Evolutionary conservation across 164 flowering plant genomes (phyloP), one percentile per base, ranked within the genome.

Genomic region (Tetrastigma voinierianum): DNA sequence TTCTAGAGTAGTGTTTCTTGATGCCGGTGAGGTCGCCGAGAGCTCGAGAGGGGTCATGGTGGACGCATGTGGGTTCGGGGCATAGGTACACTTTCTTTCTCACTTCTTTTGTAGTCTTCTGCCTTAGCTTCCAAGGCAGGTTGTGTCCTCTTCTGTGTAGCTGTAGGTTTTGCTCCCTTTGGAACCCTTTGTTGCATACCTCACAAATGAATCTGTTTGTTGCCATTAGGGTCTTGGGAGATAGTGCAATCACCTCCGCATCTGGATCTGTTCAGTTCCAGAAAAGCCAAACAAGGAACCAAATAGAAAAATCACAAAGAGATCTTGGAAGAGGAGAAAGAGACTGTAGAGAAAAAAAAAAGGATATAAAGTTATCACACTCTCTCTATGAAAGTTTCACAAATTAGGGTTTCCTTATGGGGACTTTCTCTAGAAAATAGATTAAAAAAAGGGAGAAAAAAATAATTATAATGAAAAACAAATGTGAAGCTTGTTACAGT

Each of bases 71-170:
- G 64, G 92, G 88, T 71, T 91, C 97, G 0, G 97, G 97, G 69
- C 97, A 91, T 11, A 88, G 76, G 72, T 90, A 91, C 0, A 91
- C 97, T 74, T 82, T 91, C 61, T 86, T 77, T 77, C 67, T 82
- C 47, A 84, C 93, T 49, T 86, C 97, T 68, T 85, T 89, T 67
- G 80, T 89, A 15, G 82, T 79, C 86, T 89, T 91, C 83, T 89
- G 95, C 77, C 68, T 87, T 15, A 91, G 86, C 77, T 89, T 91
- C 97, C 97, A 91, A 56, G 97, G 97, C 47, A 91, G 78, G 72
- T 91, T 91, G 70, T 91, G 97, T 74, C 97, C 97, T 85, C 97
- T 87, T 79, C 97, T 84, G 79, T 91, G 97, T 8, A 91, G 92
- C 71, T 91, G 97, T 46, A 91, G 78, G 72, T 91, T 91, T 72